These are phyloP conservation scores for Puccinia hordei DNA, from an alignment of 1,284 basidiomycete species.

Conservation along the genomic window DNA sequence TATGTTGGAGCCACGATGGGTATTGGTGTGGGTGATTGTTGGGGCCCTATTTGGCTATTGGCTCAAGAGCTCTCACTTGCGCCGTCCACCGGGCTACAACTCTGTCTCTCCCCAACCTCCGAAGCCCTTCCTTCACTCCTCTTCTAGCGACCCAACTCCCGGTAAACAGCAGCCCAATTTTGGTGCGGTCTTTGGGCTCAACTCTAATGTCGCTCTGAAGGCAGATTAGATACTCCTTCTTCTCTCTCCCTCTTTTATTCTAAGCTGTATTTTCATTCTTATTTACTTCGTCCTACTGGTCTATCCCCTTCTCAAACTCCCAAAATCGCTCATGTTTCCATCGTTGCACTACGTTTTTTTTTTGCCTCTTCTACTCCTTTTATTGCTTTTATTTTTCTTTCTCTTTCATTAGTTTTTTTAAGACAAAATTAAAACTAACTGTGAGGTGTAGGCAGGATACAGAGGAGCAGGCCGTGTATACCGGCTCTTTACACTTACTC, in stretches of 20 bases:
- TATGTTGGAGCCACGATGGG: background rate
- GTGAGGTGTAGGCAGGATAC: no score
- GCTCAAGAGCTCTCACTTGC: background rate
- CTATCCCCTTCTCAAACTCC: no score
- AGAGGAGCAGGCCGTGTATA: no score
- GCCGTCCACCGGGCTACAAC: background rate
- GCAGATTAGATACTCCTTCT: background rate
- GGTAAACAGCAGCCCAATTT: background rate
- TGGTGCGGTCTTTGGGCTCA: conserved; percentile 13
- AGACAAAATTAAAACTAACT: no score
- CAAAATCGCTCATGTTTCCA: no score
- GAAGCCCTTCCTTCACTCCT: background rate
- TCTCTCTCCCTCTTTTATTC: background rate
- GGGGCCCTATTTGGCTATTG: background rate
- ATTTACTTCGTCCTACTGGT: no score
- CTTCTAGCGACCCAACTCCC: background rate
- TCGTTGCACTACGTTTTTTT: no score
- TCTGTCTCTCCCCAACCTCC: background rate
- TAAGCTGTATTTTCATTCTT: no score
- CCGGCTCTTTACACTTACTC: no score
- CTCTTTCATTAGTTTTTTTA: no score
- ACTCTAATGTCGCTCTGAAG: conserved; percentile 28
- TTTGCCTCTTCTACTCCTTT: no score
- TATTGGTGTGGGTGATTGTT: background rate
- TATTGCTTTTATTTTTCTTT: no score